Base-by-base conservation (phyloP, 2,329 filamentous ascomycete genomes). In the Rosellinia necatrix region DNA sequence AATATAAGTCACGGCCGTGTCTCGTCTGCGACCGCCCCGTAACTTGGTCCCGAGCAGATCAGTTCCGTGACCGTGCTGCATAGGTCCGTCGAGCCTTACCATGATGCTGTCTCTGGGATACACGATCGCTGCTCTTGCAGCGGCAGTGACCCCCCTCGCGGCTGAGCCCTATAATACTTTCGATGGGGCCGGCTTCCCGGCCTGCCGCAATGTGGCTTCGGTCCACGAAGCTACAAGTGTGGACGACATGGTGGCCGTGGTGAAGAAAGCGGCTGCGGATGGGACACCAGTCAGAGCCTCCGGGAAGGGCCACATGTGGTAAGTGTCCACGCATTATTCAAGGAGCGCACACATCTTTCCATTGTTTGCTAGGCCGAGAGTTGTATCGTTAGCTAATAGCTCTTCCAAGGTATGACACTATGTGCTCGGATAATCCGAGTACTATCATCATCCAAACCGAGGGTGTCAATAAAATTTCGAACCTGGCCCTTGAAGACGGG, bases 401-500 rank as follows among this genome's bases (percentile, higher is more conserved):
- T 9, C 15, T 5, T 10, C 2, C 2, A 64, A 68, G 78, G 78
- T 81, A 81, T 64, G 77, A 81, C 61, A 81, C 79, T 27, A 79
- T 80, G 73, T 81, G 78, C 68, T 75, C 75, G 38, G 78, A 81
- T 65, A 71, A 78, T 55, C 67, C 72, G 22, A 64, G 68, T 40
- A 81, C 78, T 2, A 68, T 80, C 61, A 77, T 81, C 63, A 70
- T 81, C 35, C 76, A 75, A 60, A 78, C 76, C 17, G 77, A 78
- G 58, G 61, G 70, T 42, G 72, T 79, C 51, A 77, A 76, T 59
- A 56, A 56, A 19, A 81, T 81, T 62, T 74, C 66, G 34, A 74
- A 79, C 56, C 72, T 81, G 41, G 68, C 71, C 13, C 72, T 81
- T 13, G 63, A 69, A 40, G 61, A 62, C 4, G 71, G 69, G 13